Base-by-base conservation (phyloP, 257 asterid genomes). In the Capsicum pubescens region DNA sequence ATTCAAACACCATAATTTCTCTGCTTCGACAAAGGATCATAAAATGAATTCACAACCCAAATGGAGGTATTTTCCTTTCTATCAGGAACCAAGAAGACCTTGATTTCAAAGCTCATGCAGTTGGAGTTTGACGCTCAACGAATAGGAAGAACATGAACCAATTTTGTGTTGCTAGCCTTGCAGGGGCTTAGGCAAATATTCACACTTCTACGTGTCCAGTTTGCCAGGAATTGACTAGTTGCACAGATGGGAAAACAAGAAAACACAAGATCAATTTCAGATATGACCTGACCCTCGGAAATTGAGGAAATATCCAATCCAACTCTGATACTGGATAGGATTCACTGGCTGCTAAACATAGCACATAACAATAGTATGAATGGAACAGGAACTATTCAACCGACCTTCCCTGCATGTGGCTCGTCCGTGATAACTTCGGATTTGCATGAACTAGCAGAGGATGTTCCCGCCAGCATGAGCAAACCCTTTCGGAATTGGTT, bases 1-100 rank as follows among this genome's bases (percentile, higher is more conserved):
- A 57, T 81, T 82, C 83, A 84, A 59, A 60, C 70, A 86, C n/a
- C 70, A 17, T 60, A 83, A 56, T 78, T 50, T 83, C 82, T 85
- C 79, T 68, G 81, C 81, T 72, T 74, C 79, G 68, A 84, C 81
- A 70, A 68, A 79, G 48, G 59, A 59, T 35, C 81, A 76, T 52
- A 76, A 54, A 52, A 13, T 54, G 26, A 76, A 74, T 74, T 54
- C 36, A 54, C 64, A 76, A 76, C 81, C 61, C 81, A 52, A 26
- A 26, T 26, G 81, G 26, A 4, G n/a, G 48, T 52, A 35, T 15
- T 52, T 21, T 76, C 46, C 81, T 52, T 76, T 14, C 26, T 52
- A 54, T 52, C 46, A 52, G 63, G 46, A 76, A 76, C 46, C 64
- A 76, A 76, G 81, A 76, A 13, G 63, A 52, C 46, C 63, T 26